phyloP scores from a whole-genome alignment of 108 stramenopile genomes.

The Nitzschia sp. region DNA sequence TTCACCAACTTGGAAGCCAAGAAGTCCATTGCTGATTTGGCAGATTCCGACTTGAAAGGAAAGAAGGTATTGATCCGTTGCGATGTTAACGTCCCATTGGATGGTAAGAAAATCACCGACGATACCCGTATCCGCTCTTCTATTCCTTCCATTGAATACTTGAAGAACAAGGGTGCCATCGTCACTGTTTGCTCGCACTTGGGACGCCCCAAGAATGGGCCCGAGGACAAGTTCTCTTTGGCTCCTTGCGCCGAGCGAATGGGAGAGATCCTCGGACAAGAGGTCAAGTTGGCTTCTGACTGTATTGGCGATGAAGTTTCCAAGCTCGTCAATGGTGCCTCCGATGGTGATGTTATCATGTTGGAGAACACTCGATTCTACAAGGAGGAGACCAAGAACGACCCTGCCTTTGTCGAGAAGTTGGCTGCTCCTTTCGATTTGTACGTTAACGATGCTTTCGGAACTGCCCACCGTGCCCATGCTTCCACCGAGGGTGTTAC shows the following conservation, averaged over 20 bases:
- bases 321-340: conserved; percentile 69
- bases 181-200: conserved; percentile 98
- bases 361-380: conserved; percentile 99
- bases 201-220: conserved; percentile 96
- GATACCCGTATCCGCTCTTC: conserved; percentile 99
- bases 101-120: conserved; percentile 96
- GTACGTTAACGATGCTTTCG: conserved; percentile 99
- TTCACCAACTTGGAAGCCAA: conserved; percentile 84
- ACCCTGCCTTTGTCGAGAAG: conserved; percentile 88
- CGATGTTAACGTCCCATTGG: conserved; percentile 98
- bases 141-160: conserved; percentile 97
- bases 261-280: conserved; percentile 91
- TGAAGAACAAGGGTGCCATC: conserved; percentile 96
- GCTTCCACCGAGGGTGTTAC: conserved; percentile 99
- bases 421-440: conserved; percentile 90
- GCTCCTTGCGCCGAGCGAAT: conserved; percentile 93
- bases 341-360: conserved; percentile 95
- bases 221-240: conserved; percentile 98
- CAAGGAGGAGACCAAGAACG: conserved; percentile 96
- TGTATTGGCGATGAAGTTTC: conserved; percentile 97
- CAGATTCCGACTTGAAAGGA: conserved; percentile 92
- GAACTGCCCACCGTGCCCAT: conserved; percentile 99
- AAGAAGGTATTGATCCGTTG: conserved; percentile 96
- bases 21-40: conserved; percentile 91
- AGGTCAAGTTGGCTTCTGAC: conserved; percentile 91